Conservation (phyloP, 345 rosid genomes). For the Lagerstroemia speciosa region DNA sequence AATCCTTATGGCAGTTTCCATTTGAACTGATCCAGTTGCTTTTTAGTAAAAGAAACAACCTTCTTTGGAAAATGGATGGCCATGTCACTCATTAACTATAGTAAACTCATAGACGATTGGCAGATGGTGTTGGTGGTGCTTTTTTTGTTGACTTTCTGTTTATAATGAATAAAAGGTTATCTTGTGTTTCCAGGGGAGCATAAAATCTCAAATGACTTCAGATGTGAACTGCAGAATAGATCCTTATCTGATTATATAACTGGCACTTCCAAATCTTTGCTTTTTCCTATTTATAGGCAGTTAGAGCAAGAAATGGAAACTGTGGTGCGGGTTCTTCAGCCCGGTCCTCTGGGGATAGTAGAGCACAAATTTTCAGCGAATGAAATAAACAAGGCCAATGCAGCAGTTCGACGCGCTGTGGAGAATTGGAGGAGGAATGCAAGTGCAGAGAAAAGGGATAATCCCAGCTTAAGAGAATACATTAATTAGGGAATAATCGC, state of each 20-base stretch:
- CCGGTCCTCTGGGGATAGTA: conserved; percentile 77
- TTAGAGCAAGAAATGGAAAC: conserved; percentile 80
- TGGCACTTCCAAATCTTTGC: not conserved
- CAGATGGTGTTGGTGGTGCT: not conserved
- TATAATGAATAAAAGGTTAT: too few species aligned
- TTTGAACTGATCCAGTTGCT: not conserved
- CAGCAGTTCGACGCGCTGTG: conserved; percentile 51
- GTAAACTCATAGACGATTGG: not conserved
- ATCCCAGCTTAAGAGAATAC: conserved; percentile 41
- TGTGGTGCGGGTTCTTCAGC: conserved; percentile 70
- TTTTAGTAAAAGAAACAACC: not conserved
- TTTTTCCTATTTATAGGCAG: conserved; percentile 34
- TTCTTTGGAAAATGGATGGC: not conserved
- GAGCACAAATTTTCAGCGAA: conserved; percentile 76
- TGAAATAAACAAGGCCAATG: conserved; percentile 56
- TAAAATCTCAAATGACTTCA: not conserved
- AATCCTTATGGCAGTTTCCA: not conserved
- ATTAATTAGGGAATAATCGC: conserved; percentile 10
- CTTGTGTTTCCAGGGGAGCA: not conserved
- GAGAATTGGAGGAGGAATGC: conserved; percentile 62
- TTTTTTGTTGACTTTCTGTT: not conserved
- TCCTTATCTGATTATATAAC: not conserved
- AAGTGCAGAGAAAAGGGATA: conserved; percentile 29
- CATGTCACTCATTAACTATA: not conserved
- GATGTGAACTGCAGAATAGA: not conserved